Conservation (phyloP, 352 stramenopile genomes). For the Phytopythium montanum region DNA sequence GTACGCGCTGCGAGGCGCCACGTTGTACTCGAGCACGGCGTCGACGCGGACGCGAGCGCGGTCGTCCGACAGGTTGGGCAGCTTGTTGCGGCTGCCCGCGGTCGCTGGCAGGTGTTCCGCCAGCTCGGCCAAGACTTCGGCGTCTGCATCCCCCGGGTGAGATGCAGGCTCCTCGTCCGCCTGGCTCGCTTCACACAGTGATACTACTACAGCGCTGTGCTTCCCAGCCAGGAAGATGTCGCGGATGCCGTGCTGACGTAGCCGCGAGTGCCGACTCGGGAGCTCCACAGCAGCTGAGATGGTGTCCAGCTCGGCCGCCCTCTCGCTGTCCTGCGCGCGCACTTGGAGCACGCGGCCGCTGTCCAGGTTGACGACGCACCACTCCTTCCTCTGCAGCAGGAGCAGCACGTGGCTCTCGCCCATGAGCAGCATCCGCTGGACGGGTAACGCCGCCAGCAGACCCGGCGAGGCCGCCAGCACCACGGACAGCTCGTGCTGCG, state of each 20-base stretch:
- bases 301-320: slow-evolving; percentile 27
- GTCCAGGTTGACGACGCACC: slow-evolving; percentile 61
- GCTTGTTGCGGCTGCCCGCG: slow-evolving; percentile 10
- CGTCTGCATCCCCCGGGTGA: slow-evolving; percentile 5
- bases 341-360: slow-evolving; percentile 43
- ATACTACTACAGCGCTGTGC: slow-evolving; percentile 42
- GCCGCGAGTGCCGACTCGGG: slow-evolving; percentile 25
- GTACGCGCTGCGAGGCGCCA: slow-evolving; percentile 30
- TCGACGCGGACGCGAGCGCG: slow-evolving; percentile 43
- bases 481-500: slow-evolving; percentile 51
- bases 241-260: slow-evolving; percentile 25
- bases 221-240: slow-evolving; percentile 66
- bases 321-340: slow-evolving; percentile 12
- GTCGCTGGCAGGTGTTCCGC: slow-evolving; percentile 7
- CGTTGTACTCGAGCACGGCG: slow-evolving; percentile 43
- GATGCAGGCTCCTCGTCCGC: not conserved
- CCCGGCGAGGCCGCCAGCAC: slow-evolving; percentile 11
- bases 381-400: slow-evolving; percentile 59
- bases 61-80: slow-evolving; percentile 36
- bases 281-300: slow-evolving; percentile 37
- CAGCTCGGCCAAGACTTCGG: slow-evolving; percentile 15
- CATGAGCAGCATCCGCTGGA: slow-evolving; percentile 57
- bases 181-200: slow-evolving; percentile 22
- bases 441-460: slow-evolving; percentile 17
- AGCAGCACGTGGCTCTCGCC: slow-evolving; percentile 70